Evolutionary conservation across 2,329 filamentous ascomycete genomes (phyloP), one percentile per base, ranked within the genome.

Genomic region (Sporothrix variecibatus): DNA sequence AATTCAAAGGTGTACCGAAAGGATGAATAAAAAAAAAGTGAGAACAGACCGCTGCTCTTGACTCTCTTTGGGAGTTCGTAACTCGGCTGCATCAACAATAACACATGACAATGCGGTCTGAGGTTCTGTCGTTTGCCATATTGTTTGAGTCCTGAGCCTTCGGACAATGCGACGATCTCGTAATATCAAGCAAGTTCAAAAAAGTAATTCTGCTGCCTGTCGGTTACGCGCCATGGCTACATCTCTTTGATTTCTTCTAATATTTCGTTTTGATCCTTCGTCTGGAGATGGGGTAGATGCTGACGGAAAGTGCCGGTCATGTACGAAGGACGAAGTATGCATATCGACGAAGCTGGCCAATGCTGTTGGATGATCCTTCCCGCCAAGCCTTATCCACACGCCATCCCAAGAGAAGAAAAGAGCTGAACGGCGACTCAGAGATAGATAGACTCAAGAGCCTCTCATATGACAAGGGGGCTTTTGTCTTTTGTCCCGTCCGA

Each of bases 31-130:
- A 6, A 12, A 43, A 43, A 43, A 11, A 8, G 2, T n/a, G 20
- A n/a, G 56, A 58, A 17, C 56, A 40, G 70, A 58, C 38, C 64
- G 71, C 23, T 60, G 40, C 43, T 69, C 67, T 69, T 38, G 28
- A 40, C 28, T 31, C 38, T 53, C 43, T 31, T 53, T 46, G 38
- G n/a, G 38, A 15, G 9, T 12, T 64, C 20, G 60, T 64, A 40
- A 11, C 20, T 38, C 8, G 34, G 60, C 5, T 38, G 31, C 31
- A 28, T 64, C 4, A 17, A 4, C 56, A 31, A 31, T 17, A 34
- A 31, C 56, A 58, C 15, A 58, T 58, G 12, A 28, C 15, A 43
- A 8, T 12, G 40, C 5, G 40, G 15, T 17, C 4, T 31, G 56
- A 17, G 26, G 12, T 17, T 17, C 31, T 23, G 56, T 17, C 20